Evolutionary conservation across 257 asterid species (phyloP), one percentile per base, ranked within the genome.

Genomic region (Solanum pennellii): DNA sequence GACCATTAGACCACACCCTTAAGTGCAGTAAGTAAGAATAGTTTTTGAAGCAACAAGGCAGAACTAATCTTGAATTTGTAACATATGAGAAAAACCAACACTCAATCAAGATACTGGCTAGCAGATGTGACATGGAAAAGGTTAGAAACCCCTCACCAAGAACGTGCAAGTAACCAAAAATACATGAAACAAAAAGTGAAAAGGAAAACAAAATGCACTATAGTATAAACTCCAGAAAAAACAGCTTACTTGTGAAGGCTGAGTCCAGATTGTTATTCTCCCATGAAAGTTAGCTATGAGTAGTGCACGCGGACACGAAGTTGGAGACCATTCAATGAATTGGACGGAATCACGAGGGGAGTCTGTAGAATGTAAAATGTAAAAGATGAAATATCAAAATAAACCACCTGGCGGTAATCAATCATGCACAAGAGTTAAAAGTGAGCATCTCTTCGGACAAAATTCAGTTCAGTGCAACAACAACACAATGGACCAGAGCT

Each of bases 311-410:
- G 95, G 95, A 84, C 98, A 95, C 3, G 99, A 93, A 80, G 96
- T 91, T 72, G 99, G 99, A 37, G 99, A 96, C 99, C 99, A 97
- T 93, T 97, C 99, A 66, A 97, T 94, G 91, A 94, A 97, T 91
- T 97, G 99, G 90, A 97, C 97, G 16, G 97, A 97, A 88, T 97
- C 99, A 42, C 99, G 96, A 72, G 99, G 99, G 82, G 99, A 97
- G 90, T 97, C 99, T 97, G 94, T 91, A 89, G 47, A 88, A 88
- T 68, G 90, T 56, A 87, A 65, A 87, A 75, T 49, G 23, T 44
- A 72, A 84, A 79, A 73, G 49, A 59, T 25, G 49, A 59, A 59
- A 86, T 10, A 80, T 29, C 84, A 47, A 47, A 47, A 27, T 11
- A 14, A 60, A 83, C 62, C 72, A 71, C 72, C 60, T 79, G 27